phyloP scores from a whole-genome alignment of 345 rosid species.

The Heritiera littoralis region DNA sequence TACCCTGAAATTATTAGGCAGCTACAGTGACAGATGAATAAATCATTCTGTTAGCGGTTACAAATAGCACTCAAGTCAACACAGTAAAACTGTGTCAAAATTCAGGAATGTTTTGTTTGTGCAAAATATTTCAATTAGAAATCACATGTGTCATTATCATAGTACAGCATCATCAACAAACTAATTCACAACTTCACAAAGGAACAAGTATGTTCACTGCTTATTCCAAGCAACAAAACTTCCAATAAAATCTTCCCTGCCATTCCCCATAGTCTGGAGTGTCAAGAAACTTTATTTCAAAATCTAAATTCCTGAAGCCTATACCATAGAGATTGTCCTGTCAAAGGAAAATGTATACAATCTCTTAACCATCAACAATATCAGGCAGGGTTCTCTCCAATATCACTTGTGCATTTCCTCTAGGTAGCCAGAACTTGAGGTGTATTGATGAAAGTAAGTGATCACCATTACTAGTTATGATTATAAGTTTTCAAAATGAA shows the following conservation, averaged over 20 bases:
- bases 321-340: background rate
- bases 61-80: background rate
- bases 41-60: slow-evolving; percentile 1
- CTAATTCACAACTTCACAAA: background rate
- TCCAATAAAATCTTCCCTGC: background rate
- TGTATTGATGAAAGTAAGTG: background rate
- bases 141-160: background rate
- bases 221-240: background rate
- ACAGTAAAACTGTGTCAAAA: background rate
- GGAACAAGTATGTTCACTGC: background rate
- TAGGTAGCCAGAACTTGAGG: background rate
- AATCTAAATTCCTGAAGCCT: background rate
- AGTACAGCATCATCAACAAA: background rate
- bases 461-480: background rate
- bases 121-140: background rate
- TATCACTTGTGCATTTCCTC: background rate
- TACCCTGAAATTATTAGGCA: slow-evolving; percentile 53
- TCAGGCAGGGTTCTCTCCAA: background rate
- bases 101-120: background rate
- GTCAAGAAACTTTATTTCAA: background rate
- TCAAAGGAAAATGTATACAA: background rate
- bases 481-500: background rate
- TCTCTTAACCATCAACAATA: background rate
- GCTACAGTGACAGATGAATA: background rate
- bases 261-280: background rate